These are phyloP conservation scores for Claviceps humidiphila DNA, from an alignment of 2,329 filamentous ascomycete genomes.

Conservation along the genomic window DNA sequence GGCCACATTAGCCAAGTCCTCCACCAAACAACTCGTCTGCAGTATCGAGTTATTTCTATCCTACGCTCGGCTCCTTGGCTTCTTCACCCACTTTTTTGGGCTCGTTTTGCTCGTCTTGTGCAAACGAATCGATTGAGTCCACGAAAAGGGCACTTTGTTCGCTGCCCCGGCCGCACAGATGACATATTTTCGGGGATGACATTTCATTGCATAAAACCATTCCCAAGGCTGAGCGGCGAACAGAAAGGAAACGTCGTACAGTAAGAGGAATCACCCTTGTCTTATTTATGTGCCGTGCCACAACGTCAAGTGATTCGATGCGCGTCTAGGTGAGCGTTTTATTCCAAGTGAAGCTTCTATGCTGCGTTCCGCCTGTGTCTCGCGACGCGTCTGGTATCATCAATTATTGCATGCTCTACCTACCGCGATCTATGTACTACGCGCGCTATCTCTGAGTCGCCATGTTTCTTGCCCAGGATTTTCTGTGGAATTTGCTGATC, in stretches of 20 bases:
- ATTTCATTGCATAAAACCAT: neutral
- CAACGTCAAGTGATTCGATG: too few species aligned
- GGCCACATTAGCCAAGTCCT: constrained; percentile 3
- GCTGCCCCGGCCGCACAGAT: neutral
- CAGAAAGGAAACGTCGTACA: too few species aligned
- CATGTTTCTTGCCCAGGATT: too few species aligned
- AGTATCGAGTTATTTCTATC: constrained; percentile 2
- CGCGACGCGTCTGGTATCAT: neutral
- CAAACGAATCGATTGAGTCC: constrained; percentile 21
- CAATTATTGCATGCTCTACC: neutral
- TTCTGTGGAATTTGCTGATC: too few species aligned
- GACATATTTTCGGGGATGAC: neutral
- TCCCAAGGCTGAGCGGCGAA: neutral
- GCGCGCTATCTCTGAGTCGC: neutral
- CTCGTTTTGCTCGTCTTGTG: constrained; percentile 44
- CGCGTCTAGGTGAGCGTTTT: too few species aligned
- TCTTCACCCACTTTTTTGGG: constrained; percentile 45
- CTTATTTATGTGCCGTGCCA: too few species aligned
- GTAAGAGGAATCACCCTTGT: too few species aligned
- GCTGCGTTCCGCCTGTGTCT: neutral
- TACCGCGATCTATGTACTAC: neutral
- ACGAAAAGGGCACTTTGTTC: neutral
- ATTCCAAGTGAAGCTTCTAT: neutral
- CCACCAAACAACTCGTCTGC: constrained; percentile 6
- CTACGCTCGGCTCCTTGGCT: neutral